Evolutionary conservation across 1,284 basidiomycete genomes (phyloP), one percentile per base, ranked within the genome.

Genomic region (Leccinum solheimii): DNA sequence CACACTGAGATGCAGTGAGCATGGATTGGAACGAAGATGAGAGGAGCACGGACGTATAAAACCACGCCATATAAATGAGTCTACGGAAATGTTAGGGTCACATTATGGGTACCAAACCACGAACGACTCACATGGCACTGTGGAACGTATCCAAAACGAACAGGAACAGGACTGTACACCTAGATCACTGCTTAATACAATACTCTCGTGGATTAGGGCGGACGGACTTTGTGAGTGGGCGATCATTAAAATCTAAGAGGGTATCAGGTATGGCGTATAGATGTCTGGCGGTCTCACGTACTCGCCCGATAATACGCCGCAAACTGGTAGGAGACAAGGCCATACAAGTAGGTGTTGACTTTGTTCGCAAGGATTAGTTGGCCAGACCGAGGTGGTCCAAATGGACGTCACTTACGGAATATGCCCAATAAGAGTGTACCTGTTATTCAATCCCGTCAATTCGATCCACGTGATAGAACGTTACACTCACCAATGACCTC

Each of bases 281-380:
- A 7, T 19, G 0, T n/a, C 23, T n/a, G 30, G 14, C 3, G 13
- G 51, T 34, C 13, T 30, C 51, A 52, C 51, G 16, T 30, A 52
- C 51, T 76, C 0, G 75, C 70, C 55, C 71, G 76, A 56, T 76
- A 72, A 63, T 83, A 83, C 1, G 71, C 68, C 16, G 77, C 74
- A 60, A 83, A 83, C 63, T 83, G 82, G 66, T 78, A 81, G 2
- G 75, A 76, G 63, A 81, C 82, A 32, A 83, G 72, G 2, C 82
- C 82, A 68, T 81, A 83, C 9, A 83, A 72, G 62, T 78, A 83
- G 4, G 82, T 83, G 62, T 83, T 83, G 64, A 83, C 81, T 82
- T 55, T 32, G 14, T 27, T 13, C 27, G 13, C 34, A 34, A 30
- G 34, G 6, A 8, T 59, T 30, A 49, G 49, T 34, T 3, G 23